A percentile compares a stretch with the other conserved stretches of the same genome.
These are phyloP conservation scores for Pinus tabuliformis DNA, from an alignment of 75 land plant species.

Conservation along the genomic window DNA sequence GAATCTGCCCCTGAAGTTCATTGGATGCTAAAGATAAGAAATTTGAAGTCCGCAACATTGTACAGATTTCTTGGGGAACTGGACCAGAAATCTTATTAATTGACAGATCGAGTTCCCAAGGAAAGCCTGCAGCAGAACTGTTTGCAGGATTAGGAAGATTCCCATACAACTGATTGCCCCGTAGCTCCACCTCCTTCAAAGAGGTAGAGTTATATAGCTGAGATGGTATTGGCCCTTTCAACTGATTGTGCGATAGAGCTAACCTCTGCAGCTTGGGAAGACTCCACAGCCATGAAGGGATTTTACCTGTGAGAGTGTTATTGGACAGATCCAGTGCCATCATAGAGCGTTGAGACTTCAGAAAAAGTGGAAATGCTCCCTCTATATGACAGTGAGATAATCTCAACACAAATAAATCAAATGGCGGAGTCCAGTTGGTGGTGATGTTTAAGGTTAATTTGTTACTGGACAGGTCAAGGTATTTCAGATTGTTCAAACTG, in stretches of 20 bases:
- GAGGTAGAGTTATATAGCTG: neutral
- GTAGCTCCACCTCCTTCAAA: neutral
- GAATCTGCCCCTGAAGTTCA: neutral
- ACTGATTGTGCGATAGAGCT: neutral
- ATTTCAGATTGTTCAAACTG: neutral
- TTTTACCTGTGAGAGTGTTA: constrained; percentile 16
- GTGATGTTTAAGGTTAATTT: neutral
- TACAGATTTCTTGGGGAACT: neutral
- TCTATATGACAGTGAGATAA: neutral
- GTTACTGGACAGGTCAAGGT: neutral
- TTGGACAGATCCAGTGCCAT: constrained; percentile 6
- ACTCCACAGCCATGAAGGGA: constrained; percentile 5
- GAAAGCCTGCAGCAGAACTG: neutral
- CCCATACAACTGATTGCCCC: neutral
- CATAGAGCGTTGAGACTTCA: neutral
- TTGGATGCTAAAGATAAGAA: neutral
- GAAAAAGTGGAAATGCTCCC: neutral
- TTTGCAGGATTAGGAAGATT: neutral
- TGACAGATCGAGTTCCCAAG: neutral
- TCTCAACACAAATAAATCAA: neutral
- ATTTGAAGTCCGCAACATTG: neutral
- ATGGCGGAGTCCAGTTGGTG: neutral
- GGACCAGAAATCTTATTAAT: neutral
- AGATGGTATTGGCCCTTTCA: neutral
- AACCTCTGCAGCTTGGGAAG: neutral